Percentiles rank a stretch among this genome's conserved stretches.
Evolutionary conservation across 1,284 basidiomycete genomes (phyloP).

Genomic region (Wallemia mellicola): DNA sequence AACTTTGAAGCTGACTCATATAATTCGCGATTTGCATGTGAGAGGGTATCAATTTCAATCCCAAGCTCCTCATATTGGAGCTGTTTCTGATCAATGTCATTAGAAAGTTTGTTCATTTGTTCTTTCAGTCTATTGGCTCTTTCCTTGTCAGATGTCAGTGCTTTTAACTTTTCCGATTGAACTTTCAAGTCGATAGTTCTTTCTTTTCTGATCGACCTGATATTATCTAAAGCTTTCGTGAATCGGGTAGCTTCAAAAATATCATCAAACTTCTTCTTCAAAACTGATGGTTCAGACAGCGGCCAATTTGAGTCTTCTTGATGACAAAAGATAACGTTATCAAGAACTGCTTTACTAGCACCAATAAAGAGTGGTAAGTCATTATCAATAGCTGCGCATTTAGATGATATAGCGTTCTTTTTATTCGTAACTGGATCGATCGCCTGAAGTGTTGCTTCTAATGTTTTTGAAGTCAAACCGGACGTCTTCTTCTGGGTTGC

Average conservation of each 20-base stretch:
- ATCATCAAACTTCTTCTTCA: conserved; percentile 98
- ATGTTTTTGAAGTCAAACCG: conserved; percentile 81
- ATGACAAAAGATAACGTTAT: conserved; percentile 98
- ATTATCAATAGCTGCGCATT: conserved; percentile 80
- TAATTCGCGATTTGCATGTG: conserved; percentile 45
- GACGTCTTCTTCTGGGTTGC: conserved; percentile 71
- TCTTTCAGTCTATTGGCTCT: conserved; percentile 47
- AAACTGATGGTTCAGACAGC: conserved; percentile 52
- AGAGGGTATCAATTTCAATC: conserved; percentile 32
- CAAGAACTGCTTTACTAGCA: conserved; percentile 82
- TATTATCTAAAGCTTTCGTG: conserved; percentile 83
- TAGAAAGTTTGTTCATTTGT: conserved; percentile 33
- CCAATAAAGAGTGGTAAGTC: conserved; percentile 83
- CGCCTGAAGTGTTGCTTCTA: conserved; percentile 62
- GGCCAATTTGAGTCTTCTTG: conserved; percentile 99
- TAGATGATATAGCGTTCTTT: conserved; percentile 60
- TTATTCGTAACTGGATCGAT: conserved; percentile 28
- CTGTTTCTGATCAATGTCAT: conserved; percentile 36
- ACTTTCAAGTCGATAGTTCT: conserved; percentile 67
- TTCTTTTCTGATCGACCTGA: conserved; percentile 70
- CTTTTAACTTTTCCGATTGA: conserved; percentile 60
- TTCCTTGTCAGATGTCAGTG: conserved; percentile 50
- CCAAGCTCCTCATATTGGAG: conserved; percentile 42
- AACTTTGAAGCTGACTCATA: conserved; percentile 60
- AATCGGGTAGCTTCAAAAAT: conserved; percentile 98